Evolutionary conservation across 805 yeast species (phyloP).

Genomic region (Sungouiozyma ichnusensis): DNA sequence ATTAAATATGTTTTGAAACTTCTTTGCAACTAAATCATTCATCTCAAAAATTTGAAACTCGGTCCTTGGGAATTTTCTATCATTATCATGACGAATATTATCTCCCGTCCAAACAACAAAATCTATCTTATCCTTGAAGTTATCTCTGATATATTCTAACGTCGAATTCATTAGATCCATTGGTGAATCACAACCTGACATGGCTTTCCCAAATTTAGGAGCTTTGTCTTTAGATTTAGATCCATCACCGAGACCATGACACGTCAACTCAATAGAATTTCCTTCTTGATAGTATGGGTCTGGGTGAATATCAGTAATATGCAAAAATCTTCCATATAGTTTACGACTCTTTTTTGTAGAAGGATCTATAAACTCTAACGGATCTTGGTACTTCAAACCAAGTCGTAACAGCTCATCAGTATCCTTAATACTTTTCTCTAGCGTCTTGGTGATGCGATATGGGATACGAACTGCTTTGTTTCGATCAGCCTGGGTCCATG

Average conservation of each 20-base stretch:
- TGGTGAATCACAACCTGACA: conserved; percentile 72
- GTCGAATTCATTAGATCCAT: conserved; percentile 49
- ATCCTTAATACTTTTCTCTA: not conserved
- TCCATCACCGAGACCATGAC: conserved; percentile 36
- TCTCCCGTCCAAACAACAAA: conserved; percentile 90
- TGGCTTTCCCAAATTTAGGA: conserved; percentile 63
- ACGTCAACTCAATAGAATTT: conserved; percentile 36
- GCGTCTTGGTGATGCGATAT: not conserved
- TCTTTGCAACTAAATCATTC: conserved; percentile 47
- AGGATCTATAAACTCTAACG: conserved; percentile 20
- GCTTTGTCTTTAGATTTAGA: conserved; percentile 34
- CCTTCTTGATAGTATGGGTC: conserved; percentile 56
- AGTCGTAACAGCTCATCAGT: conserved; percentile 10
- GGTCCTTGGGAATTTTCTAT: conserved; percentile 61
- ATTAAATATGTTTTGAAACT: conserved; percentile 43
- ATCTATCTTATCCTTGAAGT: conserved; percentile 66
- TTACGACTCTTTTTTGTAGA: conserved; percentile 11
- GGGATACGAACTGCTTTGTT: not conserved
- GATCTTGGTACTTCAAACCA: conserved; percentile 34
- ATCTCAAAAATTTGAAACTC: conserved; percentile 60
- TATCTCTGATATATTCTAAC: conserved; percentile 51
- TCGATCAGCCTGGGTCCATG: not conserved
- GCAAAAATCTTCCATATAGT: conserved; percentile 71
- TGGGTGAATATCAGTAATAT: conserved; percentile 80
- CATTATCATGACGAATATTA: conserved; percentile 77